A percentile compares a stretch with the other conserved stretches of the same genome.
These are phyloP conservation scores for Nemania bipapillata DNA, from an alignment of 2,329 filamentous ascomycete species.

Conservation along the genomic window DNA sequence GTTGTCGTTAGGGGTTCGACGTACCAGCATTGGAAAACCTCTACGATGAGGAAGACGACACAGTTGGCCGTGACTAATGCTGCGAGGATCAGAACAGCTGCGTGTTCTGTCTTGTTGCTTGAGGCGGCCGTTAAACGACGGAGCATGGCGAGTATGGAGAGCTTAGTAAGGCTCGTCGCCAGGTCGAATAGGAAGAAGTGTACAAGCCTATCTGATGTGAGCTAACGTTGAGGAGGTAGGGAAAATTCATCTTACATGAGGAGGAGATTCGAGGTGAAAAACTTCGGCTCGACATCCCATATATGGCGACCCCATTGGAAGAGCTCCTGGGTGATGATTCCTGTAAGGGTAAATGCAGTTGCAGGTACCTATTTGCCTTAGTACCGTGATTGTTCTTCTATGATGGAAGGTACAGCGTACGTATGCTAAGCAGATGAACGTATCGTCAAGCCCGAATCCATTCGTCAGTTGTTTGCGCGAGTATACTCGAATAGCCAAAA, in stretches of 20 bases:
- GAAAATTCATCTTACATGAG: constrained; percentile 42
- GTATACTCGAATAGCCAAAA: constrained; percentile 53
- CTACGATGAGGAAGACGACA: constrained; percentile 53
- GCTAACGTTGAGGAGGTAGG: neutral
- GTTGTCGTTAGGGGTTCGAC: constrained; percentile 22
- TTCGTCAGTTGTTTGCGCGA: constrained; percentile 51
- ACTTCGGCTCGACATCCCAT: constrained; percentile 49
- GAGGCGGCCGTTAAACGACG: constrained; percentile 53
- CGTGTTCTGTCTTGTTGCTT: constrained; percentile 47
- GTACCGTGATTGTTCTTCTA: neutral
- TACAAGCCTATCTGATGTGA: constrained; percentile 44
- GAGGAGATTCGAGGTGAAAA: constrained; percentile 44
- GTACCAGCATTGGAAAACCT: constrained; percentile 55
- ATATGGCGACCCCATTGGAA: constrained; percentile 52
- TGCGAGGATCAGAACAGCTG: constrained; percentile 48
- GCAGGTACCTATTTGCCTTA: constrained; percentile 46
- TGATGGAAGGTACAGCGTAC: constrained; percentile 40
- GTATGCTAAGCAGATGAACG: constrained; percentile 53
- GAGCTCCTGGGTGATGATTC: constrained; percentile 45
- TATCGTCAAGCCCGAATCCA: constrained; percentile 54
- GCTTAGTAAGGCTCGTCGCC: constrained; percentile 55
- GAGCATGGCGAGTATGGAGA: constrained; percentile 56
- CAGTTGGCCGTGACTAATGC: constrained; percentile 49
- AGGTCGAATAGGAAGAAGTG: constrained; percentile 54
- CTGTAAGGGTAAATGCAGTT: constrained; percentile 49